These are phyloP conservation scores for Elaphomyces granulatus DNA, from an alignment of 495 filamentous ascomycete species.

Conservation along the genomic window DNA sequence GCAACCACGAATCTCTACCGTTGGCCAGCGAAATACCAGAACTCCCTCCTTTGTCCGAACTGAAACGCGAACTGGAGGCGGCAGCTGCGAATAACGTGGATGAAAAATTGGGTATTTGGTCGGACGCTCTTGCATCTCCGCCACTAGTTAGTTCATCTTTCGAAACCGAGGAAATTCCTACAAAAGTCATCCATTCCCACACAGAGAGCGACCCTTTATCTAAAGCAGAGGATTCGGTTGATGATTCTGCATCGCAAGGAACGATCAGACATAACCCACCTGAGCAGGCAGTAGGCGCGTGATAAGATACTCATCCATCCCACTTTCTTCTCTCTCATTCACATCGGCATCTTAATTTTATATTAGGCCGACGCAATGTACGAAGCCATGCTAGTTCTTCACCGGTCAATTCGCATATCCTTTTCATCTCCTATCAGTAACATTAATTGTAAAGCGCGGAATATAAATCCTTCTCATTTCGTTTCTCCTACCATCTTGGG, in stretches of 20 bases:
- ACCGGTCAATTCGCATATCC: too few relatives aligned
- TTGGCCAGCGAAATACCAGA: conserved; percentile 3
- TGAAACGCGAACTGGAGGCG: background rate
- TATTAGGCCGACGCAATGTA: too few relatives aligned
- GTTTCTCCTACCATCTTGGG: too few relatives aligned
- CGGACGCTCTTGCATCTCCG: background rate
- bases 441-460: too few relatives aligned
- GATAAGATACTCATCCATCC: conserved; percentile 1
- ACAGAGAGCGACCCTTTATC: background rate
- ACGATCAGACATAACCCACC: conserved; percentile 9
- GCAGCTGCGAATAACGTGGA: background rate
- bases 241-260: conserved; percentile 15
- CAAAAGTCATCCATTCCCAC: background rate
- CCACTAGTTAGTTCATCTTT: background rate
- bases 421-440: too few relatives aligned
- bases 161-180: background rate
- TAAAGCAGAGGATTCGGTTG: background rate
- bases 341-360: too few relatives aligned
- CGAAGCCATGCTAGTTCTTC: too few relatives aligned
- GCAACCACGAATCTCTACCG: conserved; percentile 12
- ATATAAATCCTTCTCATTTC: too few relatives aligned
- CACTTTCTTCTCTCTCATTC: too few relatives aligned
- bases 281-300: conserved; percentile 21
- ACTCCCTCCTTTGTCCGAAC: conserved; percentile 1
- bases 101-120: background rate